Percentiles rank a stretch among this genome's conserved stretches.
Evolutionary conservation across 768 basidiomycete species (phyloP).

Genomic region (Boletus subcaerulescens): DNA sequence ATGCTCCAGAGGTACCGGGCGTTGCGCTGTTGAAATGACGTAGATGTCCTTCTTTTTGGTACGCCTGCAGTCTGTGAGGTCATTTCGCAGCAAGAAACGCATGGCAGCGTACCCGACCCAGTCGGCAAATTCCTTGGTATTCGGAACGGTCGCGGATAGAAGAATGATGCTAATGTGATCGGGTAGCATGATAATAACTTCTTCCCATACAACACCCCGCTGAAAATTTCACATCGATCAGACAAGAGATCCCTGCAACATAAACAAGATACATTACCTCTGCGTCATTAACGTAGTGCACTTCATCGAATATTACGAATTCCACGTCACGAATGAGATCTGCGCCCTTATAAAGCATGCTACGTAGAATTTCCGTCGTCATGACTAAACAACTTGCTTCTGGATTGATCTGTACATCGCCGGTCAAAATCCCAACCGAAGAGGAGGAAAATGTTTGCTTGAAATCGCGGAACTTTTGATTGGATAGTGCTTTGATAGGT

Average conservation of each 20-base stretch:
- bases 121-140: constrained; percentile 96
- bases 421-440: constrained; percentile 94
- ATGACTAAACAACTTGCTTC: constrained; percentile 97
- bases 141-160: constrained; percentile 95
- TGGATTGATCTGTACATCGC: constrained; percentile 98
- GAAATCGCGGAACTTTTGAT: constrained; percentile 99
- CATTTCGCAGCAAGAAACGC: constrained; percentile 1
- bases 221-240: constrained; percentile 34
- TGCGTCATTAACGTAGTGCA: constrained; percentile 98
- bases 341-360: constrained; percentile 98
- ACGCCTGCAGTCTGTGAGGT: constrained; percentile 50
- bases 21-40: constrained; percentile 93
- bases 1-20: constrained; percentile 96
- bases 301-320: constrained; percentile 99
- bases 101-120: constrained; percentile 87
- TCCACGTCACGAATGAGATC: constrained; percentile 98
- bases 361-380: constrained; percentile 96
- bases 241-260: not conserved
- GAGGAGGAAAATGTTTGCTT: constrained; percentile 91
- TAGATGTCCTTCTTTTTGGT: constrained; percentile 99
- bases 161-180: constrained; percentile 98
- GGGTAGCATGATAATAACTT: constrained; percentile 99
- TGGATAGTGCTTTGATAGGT: constrained; percentile 97
- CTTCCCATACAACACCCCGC: constrained; percentile 99
- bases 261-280: constrained; percentile 58